Evolutionary conservation across 805 yeast species (phyloP).

Genomic region (Candida silvicultrix): DNA sequence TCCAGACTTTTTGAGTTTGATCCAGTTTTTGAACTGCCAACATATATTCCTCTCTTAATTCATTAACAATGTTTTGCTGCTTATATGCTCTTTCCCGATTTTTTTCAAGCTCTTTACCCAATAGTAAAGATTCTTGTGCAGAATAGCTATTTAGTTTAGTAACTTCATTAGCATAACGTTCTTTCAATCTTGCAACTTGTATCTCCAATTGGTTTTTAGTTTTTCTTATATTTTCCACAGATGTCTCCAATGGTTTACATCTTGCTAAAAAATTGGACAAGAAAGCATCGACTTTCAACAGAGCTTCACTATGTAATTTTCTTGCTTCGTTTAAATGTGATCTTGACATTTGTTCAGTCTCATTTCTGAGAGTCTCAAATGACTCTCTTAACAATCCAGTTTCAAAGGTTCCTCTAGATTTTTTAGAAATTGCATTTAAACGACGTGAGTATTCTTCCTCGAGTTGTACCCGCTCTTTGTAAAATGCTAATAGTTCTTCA

Average conservation of each 20-base stretch:
- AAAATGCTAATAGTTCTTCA: constrained; percentile 41
- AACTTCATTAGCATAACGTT: constrained; percentile 52
- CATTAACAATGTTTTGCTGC: constrained; percentile 34
- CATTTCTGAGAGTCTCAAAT: constrained; percentile 50
- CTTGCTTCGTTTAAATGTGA: constrained; percentile 47
- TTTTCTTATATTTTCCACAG: constrained; percentile 46
- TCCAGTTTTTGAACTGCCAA: constrained; percentile 44
- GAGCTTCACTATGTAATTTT: constrained; percentile 44
- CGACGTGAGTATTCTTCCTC: constrained; percentile 69
- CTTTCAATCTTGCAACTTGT: constrained; percentile 33
- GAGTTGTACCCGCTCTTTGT: constrained; percentile 50
- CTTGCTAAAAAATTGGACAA: constrained; percentile 43
- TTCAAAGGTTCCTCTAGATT: constrained; percentile 48
- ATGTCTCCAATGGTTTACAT: constrained; percentile 49
- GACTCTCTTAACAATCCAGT: constrained; percentile 54
- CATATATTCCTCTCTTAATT: constrained; percentile 50
- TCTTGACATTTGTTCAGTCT: constrained; percentile 52
- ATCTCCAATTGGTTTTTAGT: constrained; percentile 34
- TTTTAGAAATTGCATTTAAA: constrained; percentile 44
- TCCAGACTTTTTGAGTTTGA: constrained; percentile 57
- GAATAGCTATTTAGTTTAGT: constrained; percentile 49
- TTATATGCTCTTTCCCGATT: constrained; percentile 49
- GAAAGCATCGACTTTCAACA: constrained; percentile 48
- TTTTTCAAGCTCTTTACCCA: constrained; percentile 68
- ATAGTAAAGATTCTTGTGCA: constrained; percentile 59